These are phyloP conservation scores for Globisporangium nagaii DNA, from an alignment of 352 stramenopile genomes.

Conservation along the genomic window DNA sequence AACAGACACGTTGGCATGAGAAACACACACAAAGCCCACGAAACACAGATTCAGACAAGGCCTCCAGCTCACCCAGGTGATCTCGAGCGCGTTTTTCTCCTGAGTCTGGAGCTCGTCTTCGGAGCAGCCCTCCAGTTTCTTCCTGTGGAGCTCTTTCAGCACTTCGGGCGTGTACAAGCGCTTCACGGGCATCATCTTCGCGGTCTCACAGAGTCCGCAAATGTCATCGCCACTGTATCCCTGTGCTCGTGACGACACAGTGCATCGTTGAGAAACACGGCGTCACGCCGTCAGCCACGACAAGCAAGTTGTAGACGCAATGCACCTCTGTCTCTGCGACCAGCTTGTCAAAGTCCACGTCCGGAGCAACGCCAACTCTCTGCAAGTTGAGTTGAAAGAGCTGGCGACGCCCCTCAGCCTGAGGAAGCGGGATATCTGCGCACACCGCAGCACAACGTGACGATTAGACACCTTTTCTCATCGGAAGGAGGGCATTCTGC, in stretches of 20 bases:
- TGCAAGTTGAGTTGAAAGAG: constrained; percentile 79
- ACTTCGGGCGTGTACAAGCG: constrained; percentile 67
- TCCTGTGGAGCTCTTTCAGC: constrained; percentile 46
- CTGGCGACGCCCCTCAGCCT: constrained; percentile 45
- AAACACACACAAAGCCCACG: not conserved
- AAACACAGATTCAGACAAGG: not conserved
- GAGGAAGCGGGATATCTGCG: constrained; percentile 46
- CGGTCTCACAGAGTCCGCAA: constrained; percentile 55
- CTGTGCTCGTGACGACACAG: constrained; percentile 5
- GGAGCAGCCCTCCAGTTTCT: constrained; percentile 48
- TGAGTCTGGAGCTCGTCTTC: constrained; percentile 48
- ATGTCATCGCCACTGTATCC: constrained; percentile 59
- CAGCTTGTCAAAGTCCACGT: constrained; percentile 72
- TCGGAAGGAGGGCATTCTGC: not conserved
- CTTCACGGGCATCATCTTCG: constrained; percentile 81
- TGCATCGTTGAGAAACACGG: not conserved
- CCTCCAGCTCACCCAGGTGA: constrained; percentile 27
- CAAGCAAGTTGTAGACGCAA: constrained; percentile 13
- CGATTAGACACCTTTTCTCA: not conserved
- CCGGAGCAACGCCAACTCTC: constrained; percentile 68
- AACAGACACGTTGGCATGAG: not conserved
- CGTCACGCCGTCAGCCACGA: not conserved
- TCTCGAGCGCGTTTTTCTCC: constrained; percentile 55
- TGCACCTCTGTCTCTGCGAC: constrained; percentile 61
- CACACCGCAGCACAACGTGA: not conserved